phyloP scores from a whole-genome alignment of 352 stramenopile species.

The Phytophthora nicotianae region DNA sequence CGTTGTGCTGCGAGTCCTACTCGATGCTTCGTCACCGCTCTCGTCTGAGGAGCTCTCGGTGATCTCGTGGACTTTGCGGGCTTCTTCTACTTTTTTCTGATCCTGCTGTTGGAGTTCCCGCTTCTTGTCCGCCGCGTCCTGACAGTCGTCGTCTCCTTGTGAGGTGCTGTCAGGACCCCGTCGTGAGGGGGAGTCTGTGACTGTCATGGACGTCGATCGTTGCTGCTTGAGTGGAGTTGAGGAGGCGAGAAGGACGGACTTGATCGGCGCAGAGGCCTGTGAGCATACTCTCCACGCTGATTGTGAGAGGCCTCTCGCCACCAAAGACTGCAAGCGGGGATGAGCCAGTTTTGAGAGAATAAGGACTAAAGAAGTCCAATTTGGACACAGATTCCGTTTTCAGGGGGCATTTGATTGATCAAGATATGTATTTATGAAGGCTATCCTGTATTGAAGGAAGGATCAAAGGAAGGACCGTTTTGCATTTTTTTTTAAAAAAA shows the following conservation, averaged over 20 bases:
- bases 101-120: neutral
- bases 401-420: too few species aligned
- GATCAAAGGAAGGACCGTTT: too few species aligned
- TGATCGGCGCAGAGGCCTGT: constrained; percentile 23
- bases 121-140: constrained; percentile 1
- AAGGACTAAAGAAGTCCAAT: too few species aligned
- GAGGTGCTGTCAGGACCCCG: constrained; percentile 1
- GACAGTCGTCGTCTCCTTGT: constrained; percentile 6
- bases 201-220: constrained; percentile 14
- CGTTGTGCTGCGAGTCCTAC: neutral
- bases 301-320: constrained; percentile 36
- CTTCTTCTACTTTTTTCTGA: constrained; percentile 2
- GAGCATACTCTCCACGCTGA: constrained; percentile 31
- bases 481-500: too few species aligned
- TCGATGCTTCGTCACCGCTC: constrained; percentile 20
- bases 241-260: constrained; percentile 7
- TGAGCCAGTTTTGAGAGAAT: too few species aligned
- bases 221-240: neutral
- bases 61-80: constrained; percentile 35
- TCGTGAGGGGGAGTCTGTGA: constrained; percentile 1
- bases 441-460: too few species aligned
- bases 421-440: too few species aligned
- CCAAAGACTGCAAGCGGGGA: constrained; percentile 16
- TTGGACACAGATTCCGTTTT: too few species aligned
- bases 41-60: constrained; percentile 52